A percentile compares a stretch with the other conserved stretches of the same genome.
Evolutionary conservation across 73 alveolate species (phyloP).

Genomic region (Paramecium primaurelia): DNA sequence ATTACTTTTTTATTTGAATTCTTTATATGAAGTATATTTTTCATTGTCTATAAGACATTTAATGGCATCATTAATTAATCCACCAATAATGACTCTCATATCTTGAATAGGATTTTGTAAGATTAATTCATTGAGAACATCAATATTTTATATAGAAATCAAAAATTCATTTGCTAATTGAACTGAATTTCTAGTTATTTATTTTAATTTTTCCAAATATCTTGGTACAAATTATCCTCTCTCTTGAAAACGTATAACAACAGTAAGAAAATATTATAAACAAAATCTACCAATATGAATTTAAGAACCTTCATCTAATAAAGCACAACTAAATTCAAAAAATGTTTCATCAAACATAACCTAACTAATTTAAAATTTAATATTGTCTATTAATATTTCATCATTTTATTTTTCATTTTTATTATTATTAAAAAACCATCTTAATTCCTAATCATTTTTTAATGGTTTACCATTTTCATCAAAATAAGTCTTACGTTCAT

Average conservation of each 20-base stretch:
- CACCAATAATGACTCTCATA: neutral
- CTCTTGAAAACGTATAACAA: neutral
- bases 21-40: neutral
- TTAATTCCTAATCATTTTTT: conserved; percentile 40
- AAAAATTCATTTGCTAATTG: conserved; percentile 6
- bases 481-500: conserved; percentile 77
- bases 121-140: neutral
- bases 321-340: conserved; percentile 42
- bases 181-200: neutral
- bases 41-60: conserved; percentile 1
- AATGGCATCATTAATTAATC: neutral
- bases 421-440: conserved; percentile 11
- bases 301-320: neutral
- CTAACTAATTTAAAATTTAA: conserved; percentile 45
- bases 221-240: conserved; percentile 6
- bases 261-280: neutral
- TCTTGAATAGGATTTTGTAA: conserved; percentile 5
- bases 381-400: conserved; percentile 43
- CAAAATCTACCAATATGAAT: neutral
- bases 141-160: neutral
- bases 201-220: neutral
- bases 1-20: conserved; percentile 5
- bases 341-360: conserved; percentile 29
- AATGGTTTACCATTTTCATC: conserved; percentile 58
- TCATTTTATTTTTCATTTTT: neutral